These are phyloP conservation scores for Dioszegia hungarica DNA, from an alignment of 768 basidiomycete genomes.

Conservation along the genomic window DNA sequence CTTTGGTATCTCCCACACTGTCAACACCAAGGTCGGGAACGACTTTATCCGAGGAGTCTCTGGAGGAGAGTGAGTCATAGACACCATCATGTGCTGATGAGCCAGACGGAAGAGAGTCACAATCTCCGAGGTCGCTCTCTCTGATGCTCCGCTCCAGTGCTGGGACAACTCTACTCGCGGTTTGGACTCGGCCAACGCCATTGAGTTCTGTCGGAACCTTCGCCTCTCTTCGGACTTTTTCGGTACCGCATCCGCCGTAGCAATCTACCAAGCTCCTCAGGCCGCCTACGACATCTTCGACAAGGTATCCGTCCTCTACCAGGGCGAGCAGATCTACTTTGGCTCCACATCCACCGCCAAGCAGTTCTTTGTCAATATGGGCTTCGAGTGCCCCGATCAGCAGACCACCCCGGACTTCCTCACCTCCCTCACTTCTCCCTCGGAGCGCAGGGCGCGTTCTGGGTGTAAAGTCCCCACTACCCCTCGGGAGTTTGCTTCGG, in stretches of 20 bases:
- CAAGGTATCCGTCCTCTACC: slow-evolving; percentile 54
- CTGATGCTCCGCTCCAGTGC: slow-evolving; percentile 59
- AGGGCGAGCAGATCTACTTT: slow-evolving; percentile 56
- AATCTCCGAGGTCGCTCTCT: slow-evolving; percentile 71
- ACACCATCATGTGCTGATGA: slow-evolving; percentile 61
- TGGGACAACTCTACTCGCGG: slow-evolving; percentile 63
- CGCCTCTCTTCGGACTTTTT: slow-evolving; percentile 52
- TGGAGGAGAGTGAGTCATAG: too few species aligned
- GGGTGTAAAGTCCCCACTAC: slow-evolving; percentile 60
- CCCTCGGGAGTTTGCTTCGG: slow-evolving; percentile 58
- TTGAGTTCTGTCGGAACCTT: slow-evolving; percentile 54
- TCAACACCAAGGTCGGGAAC: too few species aligned
- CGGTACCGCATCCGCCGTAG: slow-evolving; percentile 52
- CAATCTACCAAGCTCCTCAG: slow-evolving; percentile 54
- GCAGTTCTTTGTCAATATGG: slow-evolving; percentile 54
- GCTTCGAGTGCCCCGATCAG: slow-evolving; percentile 53
- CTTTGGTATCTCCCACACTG: slow-evolving; percentile 73
- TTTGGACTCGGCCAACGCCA: slow-evolving; percentile 51
- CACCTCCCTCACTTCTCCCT: slow-evolving; percentile 61
- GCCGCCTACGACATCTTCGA: slow-evolving; percentile 53
- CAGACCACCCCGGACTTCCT: slow-evolving; percentile 57
- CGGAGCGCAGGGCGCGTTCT: slow-evolving; percentile 69
- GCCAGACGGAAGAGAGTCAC: slow-evolving; percentile 70
- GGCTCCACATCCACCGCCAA: slow-evolving; percentile 51
- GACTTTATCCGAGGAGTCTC: too few species aligned